Evolutionary conservation across 352 stramenopile genomes (phyloP).

Genomic region (Pythium guiyangense): DNA sequence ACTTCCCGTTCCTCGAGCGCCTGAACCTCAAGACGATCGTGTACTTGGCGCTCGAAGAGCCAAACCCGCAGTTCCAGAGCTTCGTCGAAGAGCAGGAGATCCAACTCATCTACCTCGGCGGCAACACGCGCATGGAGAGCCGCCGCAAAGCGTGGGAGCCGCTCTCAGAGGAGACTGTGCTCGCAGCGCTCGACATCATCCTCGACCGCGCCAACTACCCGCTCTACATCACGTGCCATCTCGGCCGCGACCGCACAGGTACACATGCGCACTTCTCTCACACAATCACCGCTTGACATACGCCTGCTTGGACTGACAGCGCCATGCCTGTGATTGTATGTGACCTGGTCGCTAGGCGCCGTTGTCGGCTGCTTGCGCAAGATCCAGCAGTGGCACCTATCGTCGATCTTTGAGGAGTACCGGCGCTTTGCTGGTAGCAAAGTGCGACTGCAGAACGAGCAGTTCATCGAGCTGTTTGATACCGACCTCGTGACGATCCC

Average conservation of each 20-base stretch:
- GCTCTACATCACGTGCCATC: conserved; percentile 89
- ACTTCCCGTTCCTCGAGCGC: conserved; percentile 90
- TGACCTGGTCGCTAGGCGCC: conserved; percentile 32
- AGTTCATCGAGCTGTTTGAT: conserved; percentile 95
- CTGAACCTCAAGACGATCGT: conserved; percentile 89
- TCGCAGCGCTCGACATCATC: conserved; percentile 87
- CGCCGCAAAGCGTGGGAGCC: conserved; percentile 84
- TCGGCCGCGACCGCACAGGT: conserved; percentile 88
- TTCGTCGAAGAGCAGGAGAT: conserved; percentile 92
- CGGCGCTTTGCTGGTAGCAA: conserved; percentile 87
- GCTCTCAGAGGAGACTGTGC: conserved; percentile 86
- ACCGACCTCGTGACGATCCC: conserved; percentile 89
- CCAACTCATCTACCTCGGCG: conserved; percentile 80
- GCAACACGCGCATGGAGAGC: conserved; percentile 87
- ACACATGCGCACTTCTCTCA: neutral
- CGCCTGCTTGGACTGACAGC: too few species aligned
- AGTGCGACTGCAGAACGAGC: conserved; percentile 90
- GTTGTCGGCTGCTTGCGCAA: conserved; percentile 90
- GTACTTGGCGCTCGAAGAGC: conserved; percentile 88
- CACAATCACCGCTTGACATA: too few species aligned
- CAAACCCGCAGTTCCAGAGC: conserved; percentile 86
- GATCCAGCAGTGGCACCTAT: conserved; percentile 91
- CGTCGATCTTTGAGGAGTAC: conserved; percentile 93
- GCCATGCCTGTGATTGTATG: neutral
- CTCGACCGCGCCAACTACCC: conserved; percentile 88